Conservation (phyloP, 257 asterid genomes). For the Jaltomata sinuosa region DNA sequence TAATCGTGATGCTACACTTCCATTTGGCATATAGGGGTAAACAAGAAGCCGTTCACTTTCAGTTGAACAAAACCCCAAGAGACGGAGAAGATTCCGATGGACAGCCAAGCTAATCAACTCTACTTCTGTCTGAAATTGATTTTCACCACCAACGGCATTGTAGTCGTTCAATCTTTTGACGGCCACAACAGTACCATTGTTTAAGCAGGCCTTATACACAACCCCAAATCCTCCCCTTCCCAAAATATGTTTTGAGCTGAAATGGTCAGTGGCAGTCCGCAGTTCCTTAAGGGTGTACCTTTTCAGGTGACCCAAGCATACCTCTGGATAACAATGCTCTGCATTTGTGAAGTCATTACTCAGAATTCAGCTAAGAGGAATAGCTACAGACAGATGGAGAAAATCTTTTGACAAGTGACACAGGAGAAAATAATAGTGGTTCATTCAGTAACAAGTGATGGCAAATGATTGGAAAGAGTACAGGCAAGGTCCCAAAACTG, state of each 20-base stretch:
- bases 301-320: slow-evolving; percentile 77
- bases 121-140: slow-evolving; percentile 93
- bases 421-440: neutral
- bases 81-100: slow-evolving; percentile 82
- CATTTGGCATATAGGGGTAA: slow-evolving; percentile 83
- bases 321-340: slow-evolving; percentile 93
- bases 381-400: neutral
- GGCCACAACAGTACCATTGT: slow-evolving; percentile 79
- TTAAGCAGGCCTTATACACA: slow-evolving; percentile 72
- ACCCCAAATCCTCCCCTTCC: slow-evolving; percentile 93
- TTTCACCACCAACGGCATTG: slow-evolving; percentile 78
- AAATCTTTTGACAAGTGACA: neutral
- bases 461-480: neutral
- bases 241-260: slow-evolving; percentile 66
- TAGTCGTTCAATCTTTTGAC: slow-evolving; percentile 86
- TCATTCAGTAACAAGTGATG: neutral
- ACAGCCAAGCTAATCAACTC: slow-evolving; percentile 89
- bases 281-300: slow-evolving; percentile 84
- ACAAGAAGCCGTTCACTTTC: slow-evolving; percentile 82
- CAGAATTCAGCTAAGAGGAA: neutral
- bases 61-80: slow-evolving; percentile 85
- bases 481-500: neutral
- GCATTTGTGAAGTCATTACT: slow-evolving; percentile 10
- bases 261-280: slow-evolving; percentile 73
- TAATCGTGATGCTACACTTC: slow-evolving; percentile 77